Conservation (phyloP, 306 rosid species). For the Abrus precatorius region DNA sequence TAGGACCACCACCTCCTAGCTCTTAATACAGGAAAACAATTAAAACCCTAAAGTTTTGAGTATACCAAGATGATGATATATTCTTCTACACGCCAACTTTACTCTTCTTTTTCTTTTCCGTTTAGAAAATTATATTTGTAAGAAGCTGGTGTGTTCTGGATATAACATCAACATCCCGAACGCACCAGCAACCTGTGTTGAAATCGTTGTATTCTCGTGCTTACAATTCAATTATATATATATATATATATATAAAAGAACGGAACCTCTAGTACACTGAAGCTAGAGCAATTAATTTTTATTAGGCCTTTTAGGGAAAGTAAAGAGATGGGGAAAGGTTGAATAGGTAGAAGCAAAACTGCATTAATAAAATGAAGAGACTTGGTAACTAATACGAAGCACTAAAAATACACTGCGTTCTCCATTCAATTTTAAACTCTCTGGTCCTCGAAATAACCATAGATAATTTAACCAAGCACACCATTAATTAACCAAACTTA, state of each 20-base stretch:
- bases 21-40: not conserved
- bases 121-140: not conserved
- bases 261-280: not conserved
- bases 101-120: constrained; percentile 18
- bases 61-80: constrained; percentile 41
- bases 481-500: constrained; percentile 59
- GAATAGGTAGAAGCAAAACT: not conserved
- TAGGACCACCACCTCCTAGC: constrained; percentile 39
- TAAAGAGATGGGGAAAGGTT: not conserved
- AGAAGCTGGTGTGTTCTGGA: not conserved
- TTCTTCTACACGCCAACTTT: constrained; percentile 34
- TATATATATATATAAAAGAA: not conserved
- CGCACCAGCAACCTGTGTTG: not conserved
- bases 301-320: not conserved
- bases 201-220: not conserved
- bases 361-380: constrained; percentile 37
- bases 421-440: constrained; percentile 46
- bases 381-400: constrained; percentile 32
- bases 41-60: constrained; percentile 50
- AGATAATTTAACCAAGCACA: constrained; percentile 58
- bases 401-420: constrained; percentile 40
- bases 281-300: not conserved
- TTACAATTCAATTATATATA: not conserved
- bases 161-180: not conserved
- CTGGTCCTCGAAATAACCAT: constrained; percentile 52